Base-by-base conservation (phyloP, 495 filamentous ascomycete genomes). In the Aspergillus incahuasiensis region DNA sequence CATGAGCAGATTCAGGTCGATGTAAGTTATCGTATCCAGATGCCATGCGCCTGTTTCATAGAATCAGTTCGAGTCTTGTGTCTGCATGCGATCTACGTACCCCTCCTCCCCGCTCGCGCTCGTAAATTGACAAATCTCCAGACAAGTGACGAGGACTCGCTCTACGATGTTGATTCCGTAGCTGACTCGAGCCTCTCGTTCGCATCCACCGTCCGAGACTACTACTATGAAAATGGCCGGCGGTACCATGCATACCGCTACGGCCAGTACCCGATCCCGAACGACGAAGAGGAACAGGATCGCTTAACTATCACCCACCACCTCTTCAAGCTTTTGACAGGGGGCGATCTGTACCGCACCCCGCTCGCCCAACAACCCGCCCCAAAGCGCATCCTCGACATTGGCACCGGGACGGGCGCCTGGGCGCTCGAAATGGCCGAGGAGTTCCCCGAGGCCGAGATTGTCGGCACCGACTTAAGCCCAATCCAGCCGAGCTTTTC, bases 301-400 rank as follows among this genome's bases (percentile, higher is more conserved):
- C 82, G 89, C 28, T 81, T 90, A 48, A 82, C 85, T 45, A 70
- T 91, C 47, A 72, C 81, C 54, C 87, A 91, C 67, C 79, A 82
- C 49, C 75, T 86, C 59, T 80, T 76, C 62, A 68, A 64, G 21
- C 64, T 79, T 20, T 61, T 80, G 9, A 66, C 76, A 0, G 77
- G 80, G 53, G 82, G 79, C 12, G 72, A 73, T 16, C 73, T 85
- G 5, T 77, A 75, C 60, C 71, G 79, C 11, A 77, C 82, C 18
- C 81, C 81, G 1, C 64, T 87, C 59, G 38, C 46, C 20, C 55
- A 57, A 19, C 55, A 60, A 25, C 2, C 22, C 5, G 22, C 52
- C 12, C 65, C 65, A 6, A 61, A 63, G 40, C 69, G 71, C 55
- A 66, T 76, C 48, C 68, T 77, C 6, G 74, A 77, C 56, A 64